Base-by-base conservation (phyloP, 2,329 filamentous ascomycete genomes). In the Sphaceloma murrayae region DNA sequence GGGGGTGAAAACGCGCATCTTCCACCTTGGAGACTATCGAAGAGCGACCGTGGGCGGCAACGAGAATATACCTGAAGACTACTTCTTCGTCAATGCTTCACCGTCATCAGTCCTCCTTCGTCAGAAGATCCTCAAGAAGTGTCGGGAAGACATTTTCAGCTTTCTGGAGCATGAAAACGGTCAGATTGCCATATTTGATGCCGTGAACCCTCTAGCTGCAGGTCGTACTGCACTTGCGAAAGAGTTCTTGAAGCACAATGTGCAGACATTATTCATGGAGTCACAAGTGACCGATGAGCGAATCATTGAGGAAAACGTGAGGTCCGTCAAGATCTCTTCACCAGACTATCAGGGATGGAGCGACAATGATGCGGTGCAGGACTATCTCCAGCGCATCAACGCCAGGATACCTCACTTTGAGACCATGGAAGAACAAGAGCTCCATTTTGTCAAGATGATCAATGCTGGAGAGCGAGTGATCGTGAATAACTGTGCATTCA, bases 401-500 rank as follows among this genome's bases (percentile, higher is more conserved):
- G 81, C 85, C 54, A 85, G 91, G 54, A 98, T 98, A 48, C 91
- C 91, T 14, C 81, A 89, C 48, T 98, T 94, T 55, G 88, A 98
- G 66, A 94, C 86, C 1, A 96, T 98, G 87, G 76, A 88, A 56
- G 91, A 98, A 62, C 73, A 75, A 21, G 88, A 96, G 53, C 73
- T 98, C 51, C 94, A 96, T 61, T 98, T 89, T 66, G 89, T 98
- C 67, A 95, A 94, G 69, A 95, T 98, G 89, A 94, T 96, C 61
- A 98, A 98, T 54, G 91, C 91, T 5, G 91, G 91, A 33, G 79
- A 89, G 58, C 80, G 86, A 53, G 82, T 98, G 58, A 82, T 89
- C 55, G 89, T 96, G 64, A 98, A 98, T 67, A 95, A 96, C 53
- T 85, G 91, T 60, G 88, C 82, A 58, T 96, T 98, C 62, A 89